phyloP scores from a whole-genome alignment of 2,329 filamentous ascomycete species.

The Talaromyces sp. region DNA sequence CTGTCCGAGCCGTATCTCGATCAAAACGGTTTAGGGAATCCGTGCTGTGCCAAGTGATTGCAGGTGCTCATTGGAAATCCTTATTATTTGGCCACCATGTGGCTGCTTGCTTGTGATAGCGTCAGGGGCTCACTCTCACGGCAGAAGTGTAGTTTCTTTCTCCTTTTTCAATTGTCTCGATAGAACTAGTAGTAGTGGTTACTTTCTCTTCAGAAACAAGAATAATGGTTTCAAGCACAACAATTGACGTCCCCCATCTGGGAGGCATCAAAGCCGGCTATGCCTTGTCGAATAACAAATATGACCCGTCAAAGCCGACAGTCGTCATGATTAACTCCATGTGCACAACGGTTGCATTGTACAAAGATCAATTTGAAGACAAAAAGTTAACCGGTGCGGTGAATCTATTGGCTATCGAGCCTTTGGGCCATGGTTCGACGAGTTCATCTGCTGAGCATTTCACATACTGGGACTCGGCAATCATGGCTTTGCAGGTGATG shows the following conservation, averaged over 20 bases:
- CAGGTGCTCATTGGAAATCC: neutral
- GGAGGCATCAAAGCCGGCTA: slow-evolving; percentile 42
- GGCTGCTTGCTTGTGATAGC: neutral
- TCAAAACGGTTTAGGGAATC: neutral
- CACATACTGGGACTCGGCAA: slow-evolving; percentile 48
- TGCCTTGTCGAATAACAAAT: slow-evolving; percentile 33
- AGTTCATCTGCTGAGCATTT: slow-evolving; percentile 35
- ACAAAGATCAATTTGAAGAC: slow-evolving; percentile 29
- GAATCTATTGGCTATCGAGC: slow-evolving; percentile 47
- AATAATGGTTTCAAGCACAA: slow-evolving; percentile 14
- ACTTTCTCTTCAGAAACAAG: neutral
- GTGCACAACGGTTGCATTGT: slow-evolving; percentile 39
- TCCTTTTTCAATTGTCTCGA: neutral
- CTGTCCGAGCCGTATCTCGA: neutral
- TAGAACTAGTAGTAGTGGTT: neutral
- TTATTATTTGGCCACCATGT: neutral
- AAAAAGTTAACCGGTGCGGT: slow-evolving; percentile 26
- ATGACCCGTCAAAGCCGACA: slow-evolving; percentile 46
- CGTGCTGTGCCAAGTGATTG: neutral
- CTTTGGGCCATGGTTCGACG: slow-evolving; percentile 45
- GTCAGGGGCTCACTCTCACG: neutral
- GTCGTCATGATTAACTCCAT: slow-evolving; percentile 45
- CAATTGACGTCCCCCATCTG: slow-evolving; percentile 39
- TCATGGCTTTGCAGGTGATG: slow-evolving; percentile 48
- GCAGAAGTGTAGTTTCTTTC: neutral